phyloP scores from a whole-genome alignment of 2,329 filamentous ascomycete species.

The Ophiostoma triangulosporum region DNA sequence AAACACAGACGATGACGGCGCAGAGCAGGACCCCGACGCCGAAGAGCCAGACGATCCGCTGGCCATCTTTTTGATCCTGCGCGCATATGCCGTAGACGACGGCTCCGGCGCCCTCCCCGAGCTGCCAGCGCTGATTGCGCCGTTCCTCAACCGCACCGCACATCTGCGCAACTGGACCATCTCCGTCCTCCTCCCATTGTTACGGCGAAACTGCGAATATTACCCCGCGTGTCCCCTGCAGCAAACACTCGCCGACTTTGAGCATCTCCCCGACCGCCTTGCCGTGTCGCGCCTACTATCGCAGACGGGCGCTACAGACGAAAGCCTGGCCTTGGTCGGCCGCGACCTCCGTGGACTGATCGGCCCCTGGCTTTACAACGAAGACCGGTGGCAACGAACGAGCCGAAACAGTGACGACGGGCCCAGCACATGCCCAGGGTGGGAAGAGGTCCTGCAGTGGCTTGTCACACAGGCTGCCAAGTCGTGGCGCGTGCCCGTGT shows the following conservation, averaged over 20 bases:
- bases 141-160: constrained; percentile 50
- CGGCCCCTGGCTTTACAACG: constrained; percentile 60
- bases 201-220: constrained; percentile 58
- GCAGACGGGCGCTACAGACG: constrained; percentile 30
- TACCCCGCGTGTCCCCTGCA: constrained; percentile 37
- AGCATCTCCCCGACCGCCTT: constrained; percentile 41
- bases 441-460: constrained; percentile 59
- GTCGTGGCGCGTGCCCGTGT: constrained; percentile 49
- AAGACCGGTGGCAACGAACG: constrained; percentile 39
- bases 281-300: constrained; percentile 50
- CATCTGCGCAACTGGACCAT: constrained; percentile 55
- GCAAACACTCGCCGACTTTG: constrained; percentile 49
- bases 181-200: constrained; percentile 52
- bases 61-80: constrained; percentile 48
- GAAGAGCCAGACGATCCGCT: constrained; percentile 24
- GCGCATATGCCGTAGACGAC: constrained; percentile 55
- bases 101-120: constrained; percentile 60
- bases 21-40: constrained; percentile 28
- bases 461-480: constrained; percentile 42
- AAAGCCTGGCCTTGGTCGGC: constrained; percentile 30
- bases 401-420: constrained; percentile 8
- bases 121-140: constrained; percentile 51
- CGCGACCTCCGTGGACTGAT: constrained; percentile 56
- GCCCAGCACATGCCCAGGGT: constrained; percentile 36
- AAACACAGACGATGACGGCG: neutral